A percentile compares a stretch with the other conserved stretches of the same genome.
Evolutionary conservation across 352 stramenopile genomes (phyloP).

Genomic region (Phytophthora sansomeana): DNA sequence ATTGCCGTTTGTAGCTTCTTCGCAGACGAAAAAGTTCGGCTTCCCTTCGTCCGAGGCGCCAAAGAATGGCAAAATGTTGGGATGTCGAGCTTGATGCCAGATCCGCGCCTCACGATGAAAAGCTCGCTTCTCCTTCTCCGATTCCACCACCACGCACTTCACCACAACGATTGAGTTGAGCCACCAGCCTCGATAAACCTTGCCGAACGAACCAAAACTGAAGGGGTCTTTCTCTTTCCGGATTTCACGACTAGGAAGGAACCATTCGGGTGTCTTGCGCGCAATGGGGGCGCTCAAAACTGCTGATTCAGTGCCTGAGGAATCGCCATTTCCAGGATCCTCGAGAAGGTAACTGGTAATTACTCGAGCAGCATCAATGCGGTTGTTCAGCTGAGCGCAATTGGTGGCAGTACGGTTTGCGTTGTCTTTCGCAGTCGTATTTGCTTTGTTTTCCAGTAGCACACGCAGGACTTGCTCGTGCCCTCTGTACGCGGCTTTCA

Average conservation of each 20-base stretch:
- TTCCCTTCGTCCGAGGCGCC: slow-evolving; percentile 18
- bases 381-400: slow-evolving; percentile 7
- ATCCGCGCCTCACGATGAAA: slow-evolving; percentile 16
- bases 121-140: slow-evolving; percentile 14
- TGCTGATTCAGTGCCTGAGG: neutral
- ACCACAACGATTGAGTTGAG: slow-evolving; percentile 16
- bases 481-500: slow-evolving; percentile 16
- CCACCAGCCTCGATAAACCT: slow-evolving; percentile 24
- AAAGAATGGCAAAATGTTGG: slow-evolving; percentile 30
- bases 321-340: neutral
- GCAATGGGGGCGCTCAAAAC: neutral
- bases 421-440: neutral
- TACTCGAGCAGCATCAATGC: slow-evolving; percentile 2
- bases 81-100: slow-evolving; percentile 25
- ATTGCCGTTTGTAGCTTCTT: slow-evolving; percentile 16
- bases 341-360: slow-evolving; percentile 3
- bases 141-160: slow-evolving; percentile 13
- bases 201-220: slow-evolving; percentile 21
- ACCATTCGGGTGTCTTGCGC: slow-evolving; percentile 11
- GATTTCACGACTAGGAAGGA: slow-evolving; percentile 21
- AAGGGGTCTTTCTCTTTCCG: slow-evolving; percentile 20
- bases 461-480: slow-evolving; percentile 13
- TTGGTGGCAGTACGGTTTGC: neutral
- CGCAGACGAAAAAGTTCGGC: slow-evolving; percentile 21
- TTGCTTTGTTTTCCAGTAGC: slow-evolving; percentile 13